Evolutionary conservation across 1,139 yeast species (phyloP).

Genomic region (Sugiyamaella pinicola): DNA sequence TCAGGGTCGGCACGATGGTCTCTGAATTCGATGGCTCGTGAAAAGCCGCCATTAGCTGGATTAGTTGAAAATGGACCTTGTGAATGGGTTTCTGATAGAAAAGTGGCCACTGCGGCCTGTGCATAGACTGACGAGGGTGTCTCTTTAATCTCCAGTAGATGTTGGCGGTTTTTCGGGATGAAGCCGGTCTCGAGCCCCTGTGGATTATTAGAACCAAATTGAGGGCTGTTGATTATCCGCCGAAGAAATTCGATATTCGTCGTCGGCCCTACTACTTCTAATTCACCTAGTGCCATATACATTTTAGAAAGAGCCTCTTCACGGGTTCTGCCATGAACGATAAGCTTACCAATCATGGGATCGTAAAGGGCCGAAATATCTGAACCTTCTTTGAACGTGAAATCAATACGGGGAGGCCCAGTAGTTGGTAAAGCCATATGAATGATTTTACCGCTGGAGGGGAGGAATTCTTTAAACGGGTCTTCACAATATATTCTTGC

Average conservation of each 20-base stretch:
- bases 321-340: constrained; percentile 39
- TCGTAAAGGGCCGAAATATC: constrained; percentile 42
- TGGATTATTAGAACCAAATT: constrained; percentile 39
- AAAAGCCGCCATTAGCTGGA: constrained; percentile 23
- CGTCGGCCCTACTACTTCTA: constrained; percentile 43
- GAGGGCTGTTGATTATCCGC: constrained; percentile 35
- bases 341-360: constrained; percentile 45
- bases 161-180: constrained; percentile 38
- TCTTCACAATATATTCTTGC: constrained; percentile 44
- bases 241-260: constrained; percentile 42
- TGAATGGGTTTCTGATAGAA: constrained; percentile 21
- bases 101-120: constrained; percentile 40
- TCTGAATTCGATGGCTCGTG: constrained; percentile 21
- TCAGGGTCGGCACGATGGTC: constrained; percentile 14
- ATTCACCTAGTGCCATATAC: constrained; percentile 38
- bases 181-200: constrained; percentile 41
- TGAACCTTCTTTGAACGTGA: constrained; percentile 38
- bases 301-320: constrained; percentile 40
- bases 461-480: constrained; percentile 41
- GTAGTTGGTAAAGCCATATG: constrained; percentile 38
- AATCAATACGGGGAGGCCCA: constrained; percentile 39
- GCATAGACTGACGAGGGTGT: constrained; percentile 37
- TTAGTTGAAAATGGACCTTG: constrained; percentile 15
- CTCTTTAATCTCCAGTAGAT: constrained; percentile 30
- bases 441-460: constrained; percentile 40